phyloP scores from a whole-genome alignment of 2,329 filamentous ascomycete species.

The Aureobasidium sp. region DNA sequence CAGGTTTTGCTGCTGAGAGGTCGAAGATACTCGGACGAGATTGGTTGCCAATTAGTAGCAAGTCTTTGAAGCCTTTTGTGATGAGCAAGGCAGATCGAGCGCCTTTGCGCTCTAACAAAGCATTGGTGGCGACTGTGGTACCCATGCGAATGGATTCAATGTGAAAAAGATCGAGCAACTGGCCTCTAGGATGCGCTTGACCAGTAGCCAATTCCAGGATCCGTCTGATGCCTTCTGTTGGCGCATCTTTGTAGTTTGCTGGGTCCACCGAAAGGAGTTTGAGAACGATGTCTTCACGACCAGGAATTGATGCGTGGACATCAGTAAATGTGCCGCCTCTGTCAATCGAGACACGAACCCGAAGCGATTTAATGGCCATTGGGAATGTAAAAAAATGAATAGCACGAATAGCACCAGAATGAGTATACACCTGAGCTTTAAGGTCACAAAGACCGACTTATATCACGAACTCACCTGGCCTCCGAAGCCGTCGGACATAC shows the following conservation, averaged over 20 bases:
- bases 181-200: conserved; percentile 19
- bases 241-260: conserved; percentile 27
- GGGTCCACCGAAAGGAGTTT: conserved; percentile 29
- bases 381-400: background rate
- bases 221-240: conserved; percentile 27
- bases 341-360: conserved; percentile 14
- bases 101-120: conserved; percentile 28
- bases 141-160: conserved; percentile 27
- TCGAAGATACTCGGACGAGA: conserved; percentile 29
- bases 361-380: conserved; percentile 16
- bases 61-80: conserved; percentile 28
- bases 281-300: conserved; percentile 23
- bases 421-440: background rate
- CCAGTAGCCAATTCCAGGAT: conserved; percentile 23
- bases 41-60: conserved; percentile 29
- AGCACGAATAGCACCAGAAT: background rate
- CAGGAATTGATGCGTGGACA: conserved; percentile 11
- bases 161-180: conserved; percentile 18
- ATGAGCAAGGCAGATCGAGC: conserved; percentile 25
- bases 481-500: background rate
- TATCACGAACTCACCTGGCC: background rate
- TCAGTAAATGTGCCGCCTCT: conserved; percentile 17
- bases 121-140: conserved; percentile 30
- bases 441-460: background rate
- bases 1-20: conserved; percentile 21